Evolutionary conservation across 441 rosid genomes (phyloP), one percentile per base, ranked within the genome.

Genomic region (Populus hybrid): DNA sequence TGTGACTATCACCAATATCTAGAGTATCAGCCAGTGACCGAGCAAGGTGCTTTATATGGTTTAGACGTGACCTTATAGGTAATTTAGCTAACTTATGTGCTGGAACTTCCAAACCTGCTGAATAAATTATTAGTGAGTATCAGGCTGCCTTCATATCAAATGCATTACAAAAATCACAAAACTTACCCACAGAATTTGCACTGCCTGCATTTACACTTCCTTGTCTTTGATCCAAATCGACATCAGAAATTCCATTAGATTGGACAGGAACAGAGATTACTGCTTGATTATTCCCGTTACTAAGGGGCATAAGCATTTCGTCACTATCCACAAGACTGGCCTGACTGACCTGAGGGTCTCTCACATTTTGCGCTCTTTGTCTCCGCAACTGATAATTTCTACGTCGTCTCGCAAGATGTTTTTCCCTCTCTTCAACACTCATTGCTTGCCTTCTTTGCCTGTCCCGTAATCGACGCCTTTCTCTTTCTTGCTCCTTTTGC

Each of bases 371-470:
- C 59, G 93, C 90, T 85, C 93, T 89, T 72, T 87, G 90, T 74
- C 97, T 86, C 42, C 98, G 81, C 11, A 94, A 83, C 79, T 91
- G 97, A 72, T 96, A 94, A 72, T 96, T 94, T 74, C 89, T 85
- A 30, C 99, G 94, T 20, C 99, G 97, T 70, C 97, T 78, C 68
- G 98, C 97, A 28, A 96, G 92, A 84, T 96, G 98, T 38, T 85
- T 91, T 73, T 96, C 98, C 80, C 93, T 89, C 83, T 96, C 97
- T 66, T 91, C 94, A 61, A 82, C 84, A 82, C 89, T 94, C 98
- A 96, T 96, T 30, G 94, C 90, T 67, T 90, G 95, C 78, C 98
- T 87, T 76, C 99, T 90, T 76, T 94, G 92, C 78, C 97, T 83
- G 79, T 94, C 98, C 61, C 94, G 82, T 40, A 89, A 78, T 77